These are phyloP conservation scores for Rhodotorula sp. DNA, from an alignment of 1,284 basidiomycete species.

Conservation along the genomic window DNA sequence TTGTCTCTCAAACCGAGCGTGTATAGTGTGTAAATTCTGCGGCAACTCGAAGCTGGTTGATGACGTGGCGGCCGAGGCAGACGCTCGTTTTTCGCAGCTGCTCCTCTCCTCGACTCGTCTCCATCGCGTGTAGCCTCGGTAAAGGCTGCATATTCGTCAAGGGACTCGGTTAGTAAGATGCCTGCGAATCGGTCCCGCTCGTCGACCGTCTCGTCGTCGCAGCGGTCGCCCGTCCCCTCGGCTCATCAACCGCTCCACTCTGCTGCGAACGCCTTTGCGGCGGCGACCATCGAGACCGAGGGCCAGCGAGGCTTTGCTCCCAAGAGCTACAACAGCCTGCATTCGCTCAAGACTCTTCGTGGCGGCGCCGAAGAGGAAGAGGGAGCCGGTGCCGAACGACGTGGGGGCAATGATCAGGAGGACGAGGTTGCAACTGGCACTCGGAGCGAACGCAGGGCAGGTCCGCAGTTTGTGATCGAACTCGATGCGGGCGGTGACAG, in stretches of 20 bases:
- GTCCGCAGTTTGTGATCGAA: conserved; percentile 31
- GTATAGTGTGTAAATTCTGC: too few relatives aligned
- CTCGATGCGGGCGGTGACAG: background rate
- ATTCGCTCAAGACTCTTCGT: conserved; percentile 29
- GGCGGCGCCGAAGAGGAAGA: background rate
- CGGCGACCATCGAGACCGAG: background rate
- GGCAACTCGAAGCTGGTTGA: too few relatives aligned
- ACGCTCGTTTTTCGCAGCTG: too few relatives aligned
- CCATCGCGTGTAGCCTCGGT: too few relatives aligned
- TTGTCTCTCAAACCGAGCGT: too few relatives aligned
- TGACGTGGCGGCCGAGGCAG: too few relatives aligned
- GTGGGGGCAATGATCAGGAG: background rate
- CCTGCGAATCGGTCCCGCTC: background rate
- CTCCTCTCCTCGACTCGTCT: too few relatives aligned
- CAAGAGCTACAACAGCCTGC: conserved; percentile 22
- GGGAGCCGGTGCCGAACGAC: background rate
- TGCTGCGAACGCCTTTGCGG: conserved; percentile 13
- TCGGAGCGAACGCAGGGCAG: background rate
- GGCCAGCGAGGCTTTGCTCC: background rate
- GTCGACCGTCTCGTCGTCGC: conserved; percentile 2
- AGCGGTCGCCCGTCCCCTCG: background rate
- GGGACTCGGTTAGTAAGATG: too few relatives aligned
- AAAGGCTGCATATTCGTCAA: too few relatives aligned
- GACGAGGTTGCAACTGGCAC: too few relatives aligned
- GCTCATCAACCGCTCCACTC: background rate